Conservation (phyloP, 2,329 filamentous ascomycete species). For the Byssothecium circinans region DNA sequence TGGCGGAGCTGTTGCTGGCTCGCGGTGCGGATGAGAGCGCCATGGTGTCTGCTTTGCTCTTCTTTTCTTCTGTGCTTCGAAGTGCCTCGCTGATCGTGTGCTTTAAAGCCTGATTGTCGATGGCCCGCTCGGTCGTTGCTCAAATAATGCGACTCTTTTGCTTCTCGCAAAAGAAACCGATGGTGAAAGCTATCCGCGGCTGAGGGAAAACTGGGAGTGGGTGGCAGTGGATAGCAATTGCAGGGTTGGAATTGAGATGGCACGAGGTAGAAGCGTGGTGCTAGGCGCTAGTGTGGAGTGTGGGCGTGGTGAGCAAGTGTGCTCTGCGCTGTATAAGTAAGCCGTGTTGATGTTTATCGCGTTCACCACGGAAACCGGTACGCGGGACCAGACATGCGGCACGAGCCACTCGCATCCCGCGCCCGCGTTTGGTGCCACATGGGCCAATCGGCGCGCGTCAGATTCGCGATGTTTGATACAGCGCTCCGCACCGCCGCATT, state of each 20-base stretch:
- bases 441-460: constrained; percentile 13
- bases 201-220: no score
- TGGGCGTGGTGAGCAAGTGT: background rate
- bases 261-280: background rate
- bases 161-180: no score
- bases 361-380: constrained; percentile 12
- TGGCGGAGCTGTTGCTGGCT: constrained; percentile 43
- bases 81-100: background rate
- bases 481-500: background rate
- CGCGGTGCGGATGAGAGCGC: constrained; percentile 25
- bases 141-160: background rate
- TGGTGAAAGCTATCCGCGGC: no score
- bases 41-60: constrained; percentile 20
- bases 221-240: no score
- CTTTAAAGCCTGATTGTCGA: background rate
- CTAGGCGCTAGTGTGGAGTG: background rate
- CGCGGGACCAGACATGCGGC: background rate
- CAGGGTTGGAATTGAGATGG: background rate
- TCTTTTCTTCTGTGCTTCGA: background rate
- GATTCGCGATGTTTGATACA: constrained; percentile 8
- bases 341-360: constrained; percentile 10
- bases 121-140: background rate
- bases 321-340: background rate
- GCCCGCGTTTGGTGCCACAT: background rate
- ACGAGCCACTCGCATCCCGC: constrained; percentile 1